Conservation (phyloP, 164 flowering plant species). For the Nymphaea thermarum region DNA sequence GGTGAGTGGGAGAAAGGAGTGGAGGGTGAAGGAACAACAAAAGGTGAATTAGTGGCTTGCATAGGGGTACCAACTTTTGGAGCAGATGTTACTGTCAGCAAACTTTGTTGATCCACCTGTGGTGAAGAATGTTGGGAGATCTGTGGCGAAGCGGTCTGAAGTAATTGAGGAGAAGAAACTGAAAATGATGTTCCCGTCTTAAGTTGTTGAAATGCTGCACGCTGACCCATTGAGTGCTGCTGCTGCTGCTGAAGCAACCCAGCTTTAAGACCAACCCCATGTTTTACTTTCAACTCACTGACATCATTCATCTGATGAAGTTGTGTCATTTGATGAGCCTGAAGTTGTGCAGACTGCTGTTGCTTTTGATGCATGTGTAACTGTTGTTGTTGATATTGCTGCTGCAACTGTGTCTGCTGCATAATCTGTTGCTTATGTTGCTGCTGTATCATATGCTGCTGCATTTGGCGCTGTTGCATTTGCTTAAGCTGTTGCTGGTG, state of each 20-base stretch:
- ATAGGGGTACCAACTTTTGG: slow-evolving; percentile 61
- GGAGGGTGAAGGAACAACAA: slow-evolving; percentile 70
- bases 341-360: slow-evolving; percentile 30
- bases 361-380: slow-evolving; percentile 18
- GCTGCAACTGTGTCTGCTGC: slow-evolving; percentile 10
- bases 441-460: slow-evolving; percentile 37
- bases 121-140: slow-evolving; percentile 68
- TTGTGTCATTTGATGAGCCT: slow-evolving; percentile 43
- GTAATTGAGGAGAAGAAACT: slow-evolving; percentile 57
- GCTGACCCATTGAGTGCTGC: slow-evolving; percentile 40
- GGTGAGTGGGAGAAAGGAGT: slow-evolving; percentile 84
- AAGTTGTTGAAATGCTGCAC: slow-evolving; percentile 39
- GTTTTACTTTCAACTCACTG: slow-evolving; percentile 49
- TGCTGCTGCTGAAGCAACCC: slow-evolving; percentile 40
- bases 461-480: slow-evolving; percentile 41
- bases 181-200: slow-evolving; percentile 58
- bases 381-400: slow-evolving; percentile 12
- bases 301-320: slow-evolving; percentile 54
- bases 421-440: slow-evolving; percentile 28
- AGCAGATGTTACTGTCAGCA: slow-evolving; percentile 22
- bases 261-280: slow-evolving; percentile 28
- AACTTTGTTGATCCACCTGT: slow-evolving; percentile 71
- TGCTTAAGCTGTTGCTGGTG: slow-evolving; percentile 45
- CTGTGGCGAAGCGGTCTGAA: slow-evolving; percentile 66
- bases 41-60: slow-evolving; percentile 73